Conservation (phyloP, 495 filamentous ascomycete genomes). For the Chaetomium cochliodes region DNA sequence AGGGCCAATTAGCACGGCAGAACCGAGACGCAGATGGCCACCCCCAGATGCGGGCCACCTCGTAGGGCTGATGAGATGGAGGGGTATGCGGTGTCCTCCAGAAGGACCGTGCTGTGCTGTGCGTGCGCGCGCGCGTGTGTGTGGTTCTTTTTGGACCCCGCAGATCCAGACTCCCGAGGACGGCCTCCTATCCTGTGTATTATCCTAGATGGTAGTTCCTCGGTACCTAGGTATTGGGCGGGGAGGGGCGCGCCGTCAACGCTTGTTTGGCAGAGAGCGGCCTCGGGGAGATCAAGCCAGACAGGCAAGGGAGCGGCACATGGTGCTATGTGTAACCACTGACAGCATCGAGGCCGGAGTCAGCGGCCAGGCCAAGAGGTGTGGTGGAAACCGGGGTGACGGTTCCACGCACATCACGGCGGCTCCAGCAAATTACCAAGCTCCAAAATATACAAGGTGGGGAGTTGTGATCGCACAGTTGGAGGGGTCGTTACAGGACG, state of each 20-base stretch:
- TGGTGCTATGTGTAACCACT: not conserved
- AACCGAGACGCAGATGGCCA: conserved; percentile 12
- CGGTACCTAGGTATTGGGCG: too few species aligned
- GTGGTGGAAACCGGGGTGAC: not conserved
- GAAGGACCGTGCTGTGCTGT: not conserved
- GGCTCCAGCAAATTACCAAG: conserved; percentile 2
- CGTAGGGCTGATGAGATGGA: conserved; percentile 32
- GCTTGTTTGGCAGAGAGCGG: not conserved
- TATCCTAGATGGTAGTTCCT: too few species aligned
- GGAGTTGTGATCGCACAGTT: not conserved
- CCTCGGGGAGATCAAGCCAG: not conserved
- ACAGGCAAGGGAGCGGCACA: not conserved
- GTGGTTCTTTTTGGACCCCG: not conserved
- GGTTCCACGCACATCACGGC: not conserved
- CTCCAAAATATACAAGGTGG: conserved; percentile 1
- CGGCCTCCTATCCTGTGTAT: too few species aligned
- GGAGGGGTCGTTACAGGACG: not conserved
- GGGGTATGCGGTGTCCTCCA: not conserved
- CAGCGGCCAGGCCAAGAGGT: conserved; percentile 1
- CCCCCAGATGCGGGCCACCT: conserved; percentile 15
- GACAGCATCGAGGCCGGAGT: not conserved
- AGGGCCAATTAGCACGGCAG: conserved; percentile 15
- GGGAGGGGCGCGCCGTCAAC: not conserved
- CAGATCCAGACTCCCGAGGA: not conserved
- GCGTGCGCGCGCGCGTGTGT: too few species aligned